Evolutionary conservation across 768 basidiomycete genomes (phyloP).

Genomic region (Mycena haematopus): DNA sequence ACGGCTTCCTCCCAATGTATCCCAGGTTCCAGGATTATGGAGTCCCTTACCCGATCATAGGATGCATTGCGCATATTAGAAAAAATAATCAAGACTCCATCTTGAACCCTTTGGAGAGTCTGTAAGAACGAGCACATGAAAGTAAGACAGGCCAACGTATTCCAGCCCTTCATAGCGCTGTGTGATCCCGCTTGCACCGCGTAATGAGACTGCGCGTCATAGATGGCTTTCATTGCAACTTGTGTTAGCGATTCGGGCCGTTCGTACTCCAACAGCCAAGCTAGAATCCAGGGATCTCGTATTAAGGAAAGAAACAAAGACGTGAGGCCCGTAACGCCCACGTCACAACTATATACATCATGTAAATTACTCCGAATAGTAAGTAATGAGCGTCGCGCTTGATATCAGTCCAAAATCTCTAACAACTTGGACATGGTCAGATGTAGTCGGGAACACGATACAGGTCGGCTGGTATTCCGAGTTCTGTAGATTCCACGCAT

Average conservation of each 20-base stretch:
- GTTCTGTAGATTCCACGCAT: constrained; percentile 32
- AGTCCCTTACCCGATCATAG: constrained; percentile 43
- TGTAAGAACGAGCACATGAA: neutral
- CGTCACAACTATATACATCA: too few species aligned
- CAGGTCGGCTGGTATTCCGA: constrained; percentile 28
- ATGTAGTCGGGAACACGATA: constrained; percentile 30
- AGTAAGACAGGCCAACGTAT: constrained; percentile 22
- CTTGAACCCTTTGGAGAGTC: constrained; percentile 36
- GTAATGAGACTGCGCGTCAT: constrained; percentile 24
- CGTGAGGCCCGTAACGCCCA: too few species aligned
- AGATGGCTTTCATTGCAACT: constrained; percentile 31
- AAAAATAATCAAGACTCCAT: constrained; percentile 33
- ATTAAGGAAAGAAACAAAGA: too few species aligned
- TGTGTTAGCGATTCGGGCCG: too few species aligned
- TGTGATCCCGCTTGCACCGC: constrained; percentile 35
- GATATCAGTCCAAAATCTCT: too few species aligned
- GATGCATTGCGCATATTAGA: constrained; percentile 33
- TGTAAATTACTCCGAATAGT: too few species aligned
- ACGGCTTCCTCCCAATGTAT: constrained; percentile 50
- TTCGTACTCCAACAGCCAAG: too few species aligned
- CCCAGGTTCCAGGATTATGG: constrained; percentile 50
- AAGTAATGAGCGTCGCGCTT: too few species aligned
- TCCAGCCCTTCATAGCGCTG: constrained; percentile 35
- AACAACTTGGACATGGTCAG: constrained; percentile 29
- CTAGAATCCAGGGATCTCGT: too few species aligned